Evolutionary conservation across 176 grass and related monocot species (phyloP).

Genomic region (Eremochloa ophiuroides): DNA sequence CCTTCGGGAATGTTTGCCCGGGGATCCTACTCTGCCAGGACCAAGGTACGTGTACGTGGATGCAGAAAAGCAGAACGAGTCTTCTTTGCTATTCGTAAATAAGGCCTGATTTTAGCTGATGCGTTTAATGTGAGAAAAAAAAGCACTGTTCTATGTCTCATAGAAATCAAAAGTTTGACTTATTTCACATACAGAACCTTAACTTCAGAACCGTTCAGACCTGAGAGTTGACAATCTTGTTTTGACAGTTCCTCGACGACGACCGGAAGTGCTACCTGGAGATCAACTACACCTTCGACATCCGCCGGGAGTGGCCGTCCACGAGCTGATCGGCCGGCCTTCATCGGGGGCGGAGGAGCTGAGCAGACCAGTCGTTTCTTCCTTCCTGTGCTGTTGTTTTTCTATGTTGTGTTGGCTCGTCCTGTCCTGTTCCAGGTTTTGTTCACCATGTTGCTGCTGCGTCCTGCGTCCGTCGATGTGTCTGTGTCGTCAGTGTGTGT

Average conservation of each 20-base stretch:
- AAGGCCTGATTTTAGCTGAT: too few species aligned
- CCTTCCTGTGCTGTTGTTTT: not conserved
- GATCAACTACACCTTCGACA: constrained; percentile 98
- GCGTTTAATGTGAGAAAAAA: too few species aligned
- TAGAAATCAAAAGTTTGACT: too few species aligned
- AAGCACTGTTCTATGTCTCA: too few species aligned
- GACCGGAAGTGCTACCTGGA: constrained; percentile 93
- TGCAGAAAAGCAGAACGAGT: not conserved
- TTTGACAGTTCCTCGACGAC: constrained; percentile 80
- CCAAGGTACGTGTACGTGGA: constrained; percentile 49
- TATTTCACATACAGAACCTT: too few species aligned
- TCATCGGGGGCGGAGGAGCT: not conserved
- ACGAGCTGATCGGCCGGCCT: constrained; percentile 7
- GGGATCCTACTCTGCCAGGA: constrained; percentile 86
- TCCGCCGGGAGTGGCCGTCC: constrained; percentile 83
- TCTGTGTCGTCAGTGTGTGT: not conserved
- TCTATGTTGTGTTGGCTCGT: not conserved
- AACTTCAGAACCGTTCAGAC: not conserved
- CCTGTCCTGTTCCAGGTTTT: not conserved
- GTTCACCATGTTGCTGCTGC: not conserved
- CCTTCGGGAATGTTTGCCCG: constrained; percentile 83
- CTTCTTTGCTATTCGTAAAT: too few species aligned
- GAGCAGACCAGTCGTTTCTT: constrained; percentile 1
- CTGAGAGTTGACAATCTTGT: not conserved
- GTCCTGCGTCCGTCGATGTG: not conserved